phyloP scores from a whole-genome alignment of 805 yeast genomes.

The Ogataea ganodermae region DNA sequence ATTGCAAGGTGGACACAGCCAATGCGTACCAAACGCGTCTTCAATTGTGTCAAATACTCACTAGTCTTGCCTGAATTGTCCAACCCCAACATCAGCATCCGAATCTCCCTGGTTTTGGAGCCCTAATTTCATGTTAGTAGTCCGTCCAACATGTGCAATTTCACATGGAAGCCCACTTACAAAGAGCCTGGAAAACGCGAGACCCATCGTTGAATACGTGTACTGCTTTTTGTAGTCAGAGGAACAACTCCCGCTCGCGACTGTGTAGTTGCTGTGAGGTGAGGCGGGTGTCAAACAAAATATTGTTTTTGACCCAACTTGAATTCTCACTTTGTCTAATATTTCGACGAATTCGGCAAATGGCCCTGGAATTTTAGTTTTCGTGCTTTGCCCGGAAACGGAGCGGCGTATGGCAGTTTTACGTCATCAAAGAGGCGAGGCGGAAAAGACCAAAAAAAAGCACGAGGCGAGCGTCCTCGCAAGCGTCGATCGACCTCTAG shows the following conservation, averaged over 20 bases:
- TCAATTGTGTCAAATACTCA: slow-evolving; percentile 24
- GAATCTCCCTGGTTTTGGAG: slow-evolving; percentile 31
- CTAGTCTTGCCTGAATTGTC: slow-evolving; percentile 92
- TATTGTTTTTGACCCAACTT: background rate
- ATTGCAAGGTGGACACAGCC: background rate
- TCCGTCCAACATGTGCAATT: background rate
- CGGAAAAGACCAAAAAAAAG: background rate
- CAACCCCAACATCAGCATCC: slow-evolving; percentile 86
- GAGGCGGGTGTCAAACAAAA: background rate
- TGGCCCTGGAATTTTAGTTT: background rate
- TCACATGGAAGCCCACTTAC: slow-evolving; percentile 17
- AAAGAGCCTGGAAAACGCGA: slow-evolving; percentile 23
- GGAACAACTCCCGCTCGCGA: background rate
- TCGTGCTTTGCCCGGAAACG: slow-evolving; percentile 3
- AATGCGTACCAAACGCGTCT: slow-evolving; percentile 11
- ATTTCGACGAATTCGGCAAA: slow-evolving; percentile 5
- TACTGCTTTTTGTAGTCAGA: background rate
- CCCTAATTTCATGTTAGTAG: slow-evolving; percentile 12
- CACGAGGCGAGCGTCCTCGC: background rate
- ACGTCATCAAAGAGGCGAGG: background rate
- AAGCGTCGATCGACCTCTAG: slow-evolving; percentile 1
- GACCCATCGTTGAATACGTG: slow-evolving; percentile 22
- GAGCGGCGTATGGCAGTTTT: slow-evolving; percentile 5
- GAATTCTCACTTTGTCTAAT: background rate
- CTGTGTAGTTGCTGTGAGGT: background rate